Percentiles rank a stretch among this genome's conserved stretches.
These are phyloP conservation scores for Aquilaria agallochum DNA, from an alignment of 441 rosid genomes.

Conservation along the genomic window DNA sequence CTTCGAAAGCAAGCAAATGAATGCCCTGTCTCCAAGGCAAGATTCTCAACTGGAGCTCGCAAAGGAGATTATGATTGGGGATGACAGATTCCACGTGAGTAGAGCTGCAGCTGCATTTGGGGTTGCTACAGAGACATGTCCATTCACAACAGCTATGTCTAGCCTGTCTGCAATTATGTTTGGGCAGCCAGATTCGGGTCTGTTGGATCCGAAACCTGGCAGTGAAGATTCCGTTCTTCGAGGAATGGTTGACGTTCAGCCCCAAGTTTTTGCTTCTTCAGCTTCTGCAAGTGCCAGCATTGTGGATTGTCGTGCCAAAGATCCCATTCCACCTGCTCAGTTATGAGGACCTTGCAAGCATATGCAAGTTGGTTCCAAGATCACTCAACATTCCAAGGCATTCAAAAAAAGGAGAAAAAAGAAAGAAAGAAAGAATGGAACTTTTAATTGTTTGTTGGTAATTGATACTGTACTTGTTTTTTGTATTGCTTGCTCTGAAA, in stretches of 20 bases:
- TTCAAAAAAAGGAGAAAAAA: too few relatives aligned
- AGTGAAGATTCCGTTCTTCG: constrained; percentile 24
- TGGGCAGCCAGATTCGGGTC: constrained; percentile 18
- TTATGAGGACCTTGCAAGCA: neutral
- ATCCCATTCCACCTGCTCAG: constrained; percentile 11
- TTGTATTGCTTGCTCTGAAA: too few relatives aligned
- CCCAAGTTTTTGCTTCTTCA: constrained; percentile 23
- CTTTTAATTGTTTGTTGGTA: neutral
- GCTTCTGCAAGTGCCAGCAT: constrained; percentile 10
- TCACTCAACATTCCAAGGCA: too few relatives aligned
- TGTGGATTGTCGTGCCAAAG: constrained; percentile 9
- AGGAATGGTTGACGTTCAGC: constrained; percentile 12
- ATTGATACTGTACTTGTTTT: neutral
- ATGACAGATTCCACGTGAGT: constrained; percentile 12
- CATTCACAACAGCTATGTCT: constrained; percentile 21
- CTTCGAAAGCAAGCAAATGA: constrained; percentile 18
- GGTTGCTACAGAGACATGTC: constrained; percentile 16
- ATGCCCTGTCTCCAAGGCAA: constrained; percentile 10
- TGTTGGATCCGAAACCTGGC: constrained; percentile 18
- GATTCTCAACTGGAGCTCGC: constrained; percentile 32
- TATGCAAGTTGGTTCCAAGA: neutral
- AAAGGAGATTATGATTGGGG: constrained; percentile 24
- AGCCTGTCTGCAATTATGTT: constrained; percentile 25
- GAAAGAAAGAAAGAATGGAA: too few relatives aligned
- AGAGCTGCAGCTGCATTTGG: constrained; percentile 9